Base-by-base conservation (phyloP, 2,329 filamentous ascomycete species). In the Diaporthe sp. region DNA sequence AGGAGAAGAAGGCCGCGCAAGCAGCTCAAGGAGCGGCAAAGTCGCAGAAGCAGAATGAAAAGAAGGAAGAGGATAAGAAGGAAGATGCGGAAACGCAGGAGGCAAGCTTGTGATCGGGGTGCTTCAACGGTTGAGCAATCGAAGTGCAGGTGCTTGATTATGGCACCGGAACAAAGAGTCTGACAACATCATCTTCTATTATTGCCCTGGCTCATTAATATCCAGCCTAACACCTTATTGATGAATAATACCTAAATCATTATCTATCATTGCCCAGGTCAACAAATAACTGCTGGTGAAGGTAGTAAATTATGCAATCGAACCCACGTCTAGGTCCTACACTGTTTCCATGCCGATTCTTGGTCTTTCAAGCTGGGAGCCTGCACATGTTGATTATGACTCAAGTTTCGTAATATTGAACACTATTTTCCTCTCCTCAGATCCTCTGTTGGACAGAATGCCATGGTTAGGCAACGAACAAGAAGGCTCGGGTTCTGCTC, bases 1-100 rank as follows among this genome's bases (percentile, higher is more conserved):
- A 65, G 47, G 73, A 75, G 68, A 68, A 72, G 61, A 58, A 73
- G 73, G 75, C 63, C 9, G 68, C 49, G 20, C 44, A 37, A 20
- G 55, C 55, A 1, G 68, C 49, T 6, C 42, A 34, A 17, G 60
- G 55, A 1, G 70, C 42, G 25, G 68, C 51, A 31, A 73, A 70
- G 61, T 67, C 65, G 25, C 37, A 75, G 53, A 73, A 71, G 51
- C 58, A 70, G 5, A 28, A 47, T n/a, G 55, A 65, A 9, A 58
- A 49, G 53, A 72, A 63, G 34, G 73, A 75, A 34, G n/a, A 34
- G 1, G 55, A 44, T 47, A 49, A 61, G 7, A 51, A 51, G 53
- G 74, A 65, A 22, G n/a, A 76, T 22, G 47, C 25, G 15, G 39
- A 65, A 44, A n/a, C 28, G 5, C 34, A 65, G 17, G 47, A 39